Evolutionary conservation across 495 filamentous ascomycete genomes (phyloP), one percentile per base, ranked within the genome.

Genomic region (Penicillium canescens): DNA sequence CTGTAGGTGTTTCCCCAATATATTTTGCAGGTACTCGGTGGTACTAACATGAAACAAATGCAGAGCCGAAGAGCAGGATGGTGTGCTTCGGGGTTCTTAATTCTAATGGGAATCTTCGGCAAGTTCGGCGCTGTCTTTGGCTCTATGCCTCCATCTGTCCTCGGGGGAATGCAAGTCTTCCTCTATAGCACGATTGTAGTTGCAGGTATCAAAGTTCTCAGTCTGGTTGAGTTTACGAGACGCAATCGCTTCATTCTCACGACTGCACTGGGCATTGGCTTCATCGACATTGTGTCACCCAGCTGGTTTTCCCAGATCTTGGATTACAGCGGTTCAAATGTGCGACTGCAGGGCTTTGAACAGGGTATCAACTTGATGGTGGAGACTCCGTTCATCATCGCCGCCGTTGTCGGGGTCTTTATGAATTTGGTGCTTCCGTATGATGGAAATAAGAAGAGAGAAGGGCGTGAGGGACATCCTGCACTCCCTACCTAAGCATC

Each of bases 81-180:
- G 68, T 73, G 69, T 36, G 75, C 75, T 8, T 65, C 69, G 6
- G 65, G 61, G 52, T 92, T 92, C 74, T 78, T 95, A 6, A 68
- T 95, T 48, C 70, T 94, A 59, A 89, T 89, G 84, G 90, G 90
- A 40, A 75, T 94, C 58, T 91, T 94, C 62, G 84, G 88, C 39
- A 94, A 94, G 64, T 92, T 94, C 65, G 89, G 90, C 3, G 90
- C 91, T 2, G 77, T 87, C 0, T 82, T 94, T 1, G 88, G 90
- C 8, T 77, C 89, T 20, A 94, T 94, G 62, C 91, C 91, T 0
- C 67, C 79, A n/a, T 62, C 91, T 0, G 89, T 93, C 1, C 76
- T 94, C 3, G 90, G 90, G 20, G 90, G 91, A 33, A 92, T 94
- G 88, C 92, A 91, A 10, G 91, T 90, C 0, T 94, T 94, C 68